Conservation (phyloP, 169 alveolate species). For the Ichthyophthirius multifiliis region DNA sequence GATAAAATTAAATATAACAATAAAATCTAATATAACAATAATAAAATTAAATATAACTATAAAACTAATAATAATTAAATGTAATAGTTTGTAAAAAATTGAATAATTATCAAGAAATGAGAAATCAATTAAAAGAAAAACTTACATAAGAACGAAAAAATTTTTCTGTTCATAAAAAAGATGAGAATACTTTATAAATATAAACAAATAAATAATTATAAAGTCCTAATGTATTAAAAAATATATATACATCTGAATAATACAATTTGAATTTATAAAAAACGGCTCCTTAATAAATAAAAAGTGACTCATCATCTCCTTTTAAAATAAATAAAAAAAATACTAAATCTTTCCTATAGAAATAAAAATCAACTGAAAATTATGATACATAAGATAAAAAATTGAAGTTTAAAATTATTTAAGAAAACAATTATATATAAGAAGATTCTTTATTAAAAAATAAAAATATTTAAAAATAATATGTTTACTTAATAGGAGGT, state of each 20-base stretch:
- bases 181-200: background rate
- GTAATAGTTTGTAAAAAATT: too few species aligned
- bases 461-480: background rate
- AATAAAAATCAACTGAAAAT: background rate
- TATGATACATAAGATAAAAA: background rate
- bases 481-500: constrained; percentile 47
- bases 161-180: background rate
- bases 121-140: background rate
- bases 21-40: too few species aligned
- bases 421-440: too few species aligned
- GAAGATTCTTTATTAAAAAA: background rate
- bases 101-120: background rate
- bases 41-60: too few species aligned
- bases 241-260: background rate
- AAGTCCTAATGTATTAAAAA: too few species aligned
- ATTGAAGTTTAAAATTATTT: too few species aligned
- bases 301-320: background rate
- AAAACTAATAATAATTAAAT: too few species aligned
- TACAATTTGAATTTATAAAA: background rate
- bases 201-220: background rate
- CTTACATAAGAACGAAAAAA: background rate
- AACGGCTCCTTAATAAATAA: background rate
- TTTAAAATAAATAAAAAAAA: background rate
- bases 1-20: too few species aligned
- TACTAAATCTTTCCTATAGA: background rate